Evolutionary conservation across 352 stramenopile genomes (phyloP).

Genomic region (Phytophthora quininea): DNA sequence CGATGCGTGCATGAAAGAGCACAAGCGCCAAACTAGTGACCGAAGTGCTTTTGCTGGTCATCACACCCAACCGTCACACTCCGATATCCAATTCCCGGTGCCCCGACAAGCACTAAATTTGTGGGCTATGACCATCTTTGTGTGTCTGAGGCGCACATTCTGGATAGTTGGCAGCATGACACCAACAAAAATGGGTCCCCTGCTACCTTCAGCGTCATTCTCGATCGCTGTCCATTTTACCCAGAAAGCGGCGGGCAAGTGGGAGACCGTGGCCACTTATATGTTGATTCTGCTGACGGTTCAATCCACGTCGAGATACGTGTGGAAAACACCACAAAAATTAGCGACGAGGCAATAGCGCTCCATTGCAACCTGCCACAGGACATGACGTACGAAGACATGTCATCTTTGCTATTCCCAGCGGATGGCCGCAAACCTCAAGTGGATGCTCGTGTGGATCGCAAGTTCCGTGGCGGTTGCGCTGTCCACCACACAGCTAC

Average conservation of each 20-base stretch:
- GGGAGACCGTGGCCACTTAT: slow-evolving; percentile 59
- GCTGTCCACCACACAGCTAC: slow-evolving; percentile 80
- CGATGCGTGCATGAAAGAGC: slow-evolving; percentile 46
- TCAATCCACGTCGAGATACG: slow-evolving; percentile 13
- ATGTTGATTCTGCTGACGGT: slow-evolving; percentile 22
- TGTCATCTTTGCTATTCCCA: slow-evolving; percentile 28
- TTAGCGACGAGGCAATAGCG: slow-evolving; percentile 45
- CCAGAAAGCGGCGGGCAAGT: slow-evolving; percentile 79
- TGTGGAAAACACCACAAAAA: slow-evolving; percentile 57
- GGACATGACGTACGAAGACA: slow-evolving; percentile 28
- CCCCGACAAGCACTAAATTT: slow-evolving; percentile 40
- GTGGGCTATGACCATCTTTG: slow-evolving; percentile 63
- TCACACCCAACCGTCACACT: slow-evolving; percentile 18
- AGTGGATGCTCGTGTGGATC: slow-evolving; percentile 57
- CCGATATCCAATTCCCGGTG: slow-evolving; percentile 8
- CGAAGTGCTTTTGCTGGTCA: slow-evolving; percentile 48
- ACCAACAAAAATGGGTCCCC: slow-evolving; percentile 11
- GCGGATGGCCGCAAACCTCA: slow-evolving; percentile 4
- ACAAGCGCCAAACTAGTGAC: slow-evolving; percentile 56
- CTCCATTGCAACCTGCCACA: slow-evolving; percentile 52
- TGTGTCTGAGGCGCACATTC: slow-evolving; percentile 39
- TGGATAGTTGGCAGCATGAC: slow-evolving; percentile 40
- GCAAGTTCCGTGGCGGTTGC: slow-evolving; percentile 53
- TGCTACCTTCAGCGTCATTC: slow-evolving; percentile 41
- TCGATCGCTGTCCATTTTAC: slow-evolving; percentile 79